A percentile compares a stretch with the other conserved stretches of the same genome.
Evolutionary conservation across 2,329 filamentous ascomycete species (phyloP).

Genomic region (Pseudocercospora ulei): DNA sequence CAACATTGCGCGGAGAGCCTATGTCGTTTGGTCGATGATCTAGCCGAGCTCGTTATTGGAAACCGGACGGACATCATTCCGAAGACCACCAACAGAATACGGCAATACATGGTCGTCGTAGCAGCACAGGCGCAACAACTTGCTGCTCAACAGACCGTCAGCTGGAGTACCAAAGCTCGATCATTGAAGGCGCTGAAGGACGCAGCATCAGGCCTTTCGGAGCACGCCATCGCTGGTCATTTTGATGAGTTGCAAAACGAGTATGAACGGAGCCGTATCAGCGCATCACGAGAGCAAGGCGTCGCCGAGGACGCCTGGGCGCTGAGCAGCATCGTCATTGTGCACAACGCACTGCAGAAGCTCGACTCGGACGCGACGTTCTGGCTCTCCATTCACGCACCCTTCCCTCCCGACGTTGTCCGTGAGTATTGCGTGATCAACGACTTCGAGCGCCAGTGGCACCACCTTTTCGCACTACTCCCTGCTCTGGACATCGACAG

Average conservation of each 20-base stretch:
- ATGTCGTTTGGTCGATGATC: slow-evolving; percentile 35
- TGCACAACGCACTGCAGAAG: slow-evolving; percentile 37
- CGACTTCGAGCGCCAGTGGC: slow-evolving; percentile 36
- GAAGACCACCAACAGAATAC: slow-evolving; percentile 2
- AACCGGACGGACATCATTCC: background rate
- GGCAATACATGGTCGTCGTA: slow-evolving; percentile 28
- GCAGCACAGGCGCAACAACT: slow-evolving; percentile 31
- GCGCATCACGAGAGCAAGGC: slow-evolving; percentile 41
- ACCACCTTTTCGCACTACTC: slow-evolving; percentile 45
- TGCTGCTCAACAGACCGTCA: slow-evolving; percentile 27
- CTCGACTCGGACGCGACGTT: slow-evolving; percentile 34
- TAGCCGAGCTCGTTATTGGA: slow-evolving; percentile 23
- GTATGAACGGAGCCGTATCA: slow-evolving; percentile 40
- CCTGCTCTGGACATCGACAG: slow-evolving; percentile 47
- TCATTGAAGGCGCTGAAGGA: slow-evolving; percentile 31
- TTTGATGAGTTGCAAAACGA: slow-evolving; percentile 36
- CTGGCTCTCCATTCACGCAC: slow-evolving; percentile 38
- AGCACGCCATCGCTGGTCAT: slow-evolving; percentile 25
- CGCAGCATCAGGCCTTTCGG: slow-evolving; percentile 35
- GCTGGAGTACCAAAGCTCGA: slow-evolving; percentile 17
- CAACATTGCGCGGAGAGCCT: slow-evolving; percentile 40
- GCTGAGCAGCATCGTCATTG: slow-evolving; percentile 43
- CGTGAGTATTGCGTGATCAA: slow-evolving; percentile 23
- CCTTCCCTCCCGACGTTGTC: slow-evolving; percentile 27
- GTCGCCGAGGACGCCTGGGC: slow-evolving; percentile 39